A percentile compares a stretch with the other conserved stretches of the same genome.
Conservation (phyloP, 2,329 filamentous ascomycete species). For the Parastagonospora nodorum region DNA sequence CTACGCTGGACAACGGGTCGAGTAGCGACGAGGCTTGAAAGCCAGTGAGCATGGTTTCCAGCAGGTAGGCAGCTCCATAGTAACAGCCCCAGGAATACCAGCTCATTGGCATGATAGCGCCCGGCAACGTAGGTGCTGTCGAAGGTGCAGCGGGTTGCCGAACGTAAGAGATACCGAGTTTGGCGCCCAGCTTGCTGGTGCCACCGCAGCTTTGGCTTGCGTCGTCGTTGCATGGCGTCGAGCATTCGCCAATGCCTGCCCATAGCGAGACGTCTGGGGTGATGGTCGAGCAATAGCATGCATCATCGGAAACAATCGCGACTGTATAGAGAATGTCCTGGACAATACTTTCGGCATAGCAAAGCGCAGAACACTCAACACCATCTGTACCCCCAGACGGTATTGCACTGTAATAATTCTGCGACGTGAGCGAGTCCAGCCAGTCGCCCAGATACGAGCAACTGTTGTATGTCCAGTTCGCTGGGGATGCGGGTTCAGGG, state of each 20-base stretch:
- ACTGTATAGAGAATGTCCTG: background rate
- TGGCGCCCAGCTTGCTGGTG: conserved; percentile 2
- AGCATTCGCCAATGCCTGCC: conserved; percentile 3
- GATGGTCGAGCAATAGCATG: conserved; percentile 8
- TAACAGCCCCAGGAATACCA: conserved; percentile 8
- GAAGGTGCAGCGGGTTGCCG: background rate
- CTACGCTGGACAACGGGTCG: background rate
- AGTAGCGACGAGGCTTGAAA: background rate
- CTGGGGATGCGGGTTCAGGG: conserved; percentile 1
- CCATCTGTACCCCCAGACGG: background rate
- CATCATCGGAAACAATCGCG: background rate
- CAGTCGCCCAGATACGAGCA: conserved; percentile 5
- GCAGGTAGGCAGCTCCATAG: conserved; percentile 8
- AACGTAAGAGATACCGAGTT: background rate
- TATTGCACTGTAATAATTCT: background rate
- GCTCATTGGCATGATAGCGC: background rate
- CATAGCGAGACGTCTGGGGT: background rate
- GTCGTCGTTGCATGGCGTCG: background rate
- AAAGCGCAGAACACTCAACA: background rate
- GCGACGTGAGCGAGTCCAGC: background rate
- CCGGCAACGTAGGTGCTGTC: background rate
- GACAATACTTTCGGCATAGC: background rate
- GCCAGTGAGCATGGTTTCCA: conserved; percentile 8
- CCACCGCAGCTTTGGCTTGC: conserved; percentile 4
- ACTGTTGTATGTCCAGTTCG: conserved; percentile 5